Percentiles rank a stretch among this genome's conserved stretches.
These are phyloP conservation scores for Pseudogymnoascus sp. DNA, from an alignment of 2,329 filamentous ascomycete species.

Conservation along the genomic window DNA sequence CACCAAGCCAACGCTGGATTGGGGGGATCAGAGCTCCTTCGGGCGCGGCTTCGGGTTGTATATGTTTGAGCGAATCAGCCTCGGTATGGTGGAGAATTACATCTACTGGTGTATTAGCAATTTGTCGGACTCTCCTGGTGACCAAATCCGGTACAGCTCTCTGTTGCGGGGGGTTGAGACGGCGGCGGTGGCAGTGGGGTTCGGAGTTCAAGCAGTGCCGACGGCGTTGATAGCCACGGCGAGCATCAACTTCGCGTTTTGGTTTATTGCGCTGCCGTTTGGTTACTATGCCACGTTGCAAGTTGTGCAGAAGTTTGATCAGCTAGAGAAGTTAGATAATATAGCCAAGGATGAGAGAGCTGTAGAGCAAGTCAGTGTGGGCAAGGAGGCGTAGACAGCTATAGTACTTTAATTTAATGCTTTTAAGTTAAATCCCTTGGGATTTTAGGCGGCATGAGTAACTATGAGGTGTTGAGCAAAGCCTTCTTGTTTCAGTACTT, in stretches of 20 bases:
- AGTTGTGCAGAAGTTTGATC: slow-evolving; percentile 35
- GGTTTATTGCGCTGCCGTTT: slow-evolving; percentile 37
- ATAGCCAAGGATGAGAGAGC: background rate
- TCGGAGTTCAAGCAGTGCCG: slow-evolving; percentile 39
- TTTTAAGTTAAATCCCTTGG: background rate
- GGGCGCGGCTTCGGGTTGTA: slow-evolving; percentile 38
- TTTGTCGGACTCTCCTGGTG: slow-evolving; percentile 20
- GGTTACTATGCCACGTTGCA: slow-evolving; percentile 38
- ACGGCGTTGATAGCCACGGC: slow-evolving; percentile 37
- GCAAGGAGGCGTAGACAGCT: background rate
- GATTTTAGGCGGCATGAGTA: background rate
- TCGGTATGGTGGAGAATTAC: slow-evolving; percentile 37
- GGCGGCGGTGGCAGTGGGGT: slow-evolving; percentile 31
- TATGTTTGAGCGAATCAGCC: slow-evolving; percentile 34
- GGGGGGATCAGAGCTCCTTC: slow-evolving; percentile 34
- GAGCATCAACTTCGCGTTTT: slow-evolving; percentile 37
- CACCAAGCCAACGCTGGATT: slow-evolving; percentile 38
- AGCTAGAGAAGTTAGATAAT: slow-evolving; percentile 19
- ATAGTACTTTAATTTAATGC: background rate
- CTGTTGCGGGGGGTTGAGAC: slow-evolving; percentile 26
- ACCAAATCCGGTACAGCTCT: slow-evolving; percentile 25
- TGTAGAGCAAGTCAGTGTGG: background rate
- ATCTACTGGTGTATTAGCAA: slow-evolving; percentile 43
- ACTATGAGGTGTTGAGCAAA: background rate
- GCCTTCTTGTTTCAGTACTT: background rate